Percentiles rank a stretch among this genome's conserved stretches.
phyloP scores from a whole-genome alignment of 768 basidiomycete genomes.

The Agrocybe praecox region DNA sequence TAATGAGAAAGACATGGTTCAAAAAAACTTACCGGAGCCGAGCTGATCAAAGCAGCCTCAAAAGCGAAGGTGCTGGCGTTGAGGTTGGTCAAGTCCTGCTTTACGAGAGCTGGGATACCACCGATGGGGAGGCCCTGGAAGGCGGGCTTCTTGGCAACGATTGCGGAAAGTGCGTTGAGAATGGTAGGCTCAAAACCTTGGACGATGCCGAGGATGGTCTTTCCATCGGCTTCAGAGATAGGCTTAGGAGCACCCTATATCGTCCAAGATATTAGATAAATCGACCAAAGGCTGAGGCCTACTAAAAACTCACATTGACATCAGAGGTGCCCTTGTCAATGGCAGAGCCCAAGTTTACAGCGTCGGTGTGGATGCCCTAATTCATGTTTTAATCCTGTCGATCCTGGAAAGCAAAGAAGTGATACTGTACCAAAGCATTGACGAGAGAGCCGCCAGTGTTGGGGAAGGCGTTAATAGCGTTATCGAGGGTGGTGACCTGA shows the following conservation, averaged over 20 bases:
- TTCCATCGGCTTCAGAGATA: conserved; percentile 24
- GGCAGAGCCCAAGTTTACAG: conserved; percentile 17
- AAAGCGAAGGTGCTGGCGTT: conserved; percentile 25
- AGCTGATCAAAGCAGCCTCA: conserved; percentile 24
- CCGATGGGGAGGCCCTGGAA: conserved; percentile 23
- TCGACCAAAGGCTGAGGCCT: background rate
- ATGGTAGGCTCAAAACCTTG: conserved; percentile 16
- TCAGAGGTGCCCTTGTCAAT: conserved; percentile 30
- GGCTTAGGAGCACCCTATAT: conserved; percentile 13
- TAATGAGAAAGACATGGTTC: background rate
- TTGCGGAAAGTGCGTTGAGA: conserved; percentile 15
- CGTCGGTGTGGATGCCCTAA: conserved; percentile 27
- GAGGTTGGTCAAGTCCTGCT: conserved; percentile 21
- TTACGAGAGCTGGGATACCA: conserved; percentile 11
- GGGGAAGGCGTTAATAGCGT: conserved; percentile 31
- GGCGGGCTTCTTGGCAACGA: conserved; percentile 27
- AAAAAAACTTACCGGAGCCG: conserved; percentile 25
- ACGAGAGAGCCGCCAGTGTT: conserved; percentile 20
- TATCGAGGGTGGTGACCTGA: conserved; percentile 29
- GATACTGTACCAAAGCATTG: conserved; percentile 24
- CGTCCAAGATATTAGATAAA: background rate
- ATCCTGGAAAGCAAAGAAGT: background rate
- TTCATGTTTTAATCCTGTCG: no score
- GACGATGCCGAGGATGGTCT: conserved; percentile 21
- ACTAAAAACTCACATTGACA: conserved; percentile 17